Percentiles rank a stretch among this genome's conserved stretches.
These are phyloP conservation scores for Perkinsus olseni DNA, from an alignment of 169 alveolate species.

Conservation along the genomic window DNA sequence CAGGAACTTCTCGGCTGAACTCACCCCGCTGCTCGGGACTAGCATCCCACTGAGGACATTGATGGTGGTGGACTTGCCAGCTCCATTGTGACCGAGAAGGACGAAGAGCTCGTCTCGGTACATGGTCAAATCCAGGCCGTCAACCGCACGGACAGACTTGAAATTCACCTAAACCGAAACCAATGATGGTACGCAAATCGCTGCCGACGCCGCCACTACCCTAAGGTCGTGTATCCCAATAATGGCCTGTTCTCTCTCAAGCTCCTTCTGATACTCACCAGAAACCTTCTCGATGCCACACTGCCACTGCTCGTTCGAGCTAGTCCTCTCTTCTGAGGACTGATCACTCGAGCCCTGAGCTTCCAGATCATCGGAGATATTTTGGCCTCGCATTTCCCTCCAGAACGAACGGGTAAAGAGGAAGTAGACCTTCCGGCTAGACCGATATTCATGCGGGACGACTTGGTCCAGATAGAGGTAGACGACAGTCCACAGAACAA, in stretches of 20 bases:
- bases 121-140: slow-evolving; percentile 41
- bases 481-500: not conserved
- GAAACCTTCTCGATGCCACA: not conserved
- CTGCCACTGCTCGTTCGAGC: not conserved
- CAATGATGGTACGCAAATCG: not conserved
- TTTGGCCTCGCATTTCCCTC: not conserved
- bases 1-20: too few relatives aligned
- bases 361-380: not conserved
- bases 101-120: slow-evolving; percentile 63
- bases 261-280: not conserved
- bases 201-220: not conserved
- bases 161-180: not conserved
- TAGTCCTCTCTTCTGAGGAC: too few relatives aligned
- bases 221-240: not conserved
- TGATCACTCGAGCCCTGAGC: not conserved
- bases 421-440: not conserved
- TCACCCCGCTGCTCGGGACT: not conserved
- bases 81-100: slow-evolving; percentile 82
- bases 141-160: slow-evolving; percentile 4
- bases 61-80: slow-evolving; percentile 85
- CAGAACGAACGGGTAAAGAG: not conserved
- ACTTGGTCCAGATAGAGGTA: slow-evolving; percentile 11
- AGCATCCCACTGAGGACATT: slow-evolving; percentile 49
- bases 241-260: not conserved
- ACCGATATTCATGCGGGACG: not conserved